These are phyloP conservation scores for Aspergillus unguis DNA, from an alignment of 2,329 filamentous ascomycete species.

Conservation along the genomic window DNA sequence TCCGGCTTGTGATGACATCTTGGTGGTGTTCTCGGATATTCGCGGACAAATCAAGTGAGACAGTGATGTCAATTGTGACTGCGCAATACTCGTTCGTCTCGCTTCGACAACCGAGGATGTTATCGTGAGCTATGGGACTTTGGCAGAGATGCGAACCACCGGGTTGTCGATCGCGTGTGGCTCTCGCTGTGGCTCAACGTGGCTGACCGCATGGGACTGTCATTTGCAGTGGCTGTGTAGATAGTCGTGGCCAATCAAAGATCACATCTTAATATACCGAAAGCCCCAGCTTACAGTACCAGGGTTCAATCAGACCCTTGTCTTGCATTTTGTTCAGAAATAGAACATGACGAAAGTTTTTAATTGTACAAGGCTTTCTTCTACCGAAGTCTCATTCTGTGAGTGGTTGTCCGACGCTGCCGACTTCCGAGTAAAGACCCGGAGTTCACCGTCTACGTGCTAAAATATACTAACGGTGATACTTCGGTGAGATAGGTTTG, in stretches of 20 bases:
- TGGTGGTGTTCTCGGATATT: slow-evolving; percentile 17
- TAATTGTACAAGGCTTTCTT: too few relatives aligned
- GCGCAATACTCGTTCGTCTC: neutral
- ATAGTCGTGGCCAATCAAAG: neutral
- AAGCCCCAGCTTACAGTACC: neutral
- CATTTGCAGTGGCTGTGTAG: neutral
- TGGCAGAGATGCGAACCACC: neutral
- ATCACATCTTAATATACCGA: neutral
- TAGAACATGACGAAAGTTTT: neutral
- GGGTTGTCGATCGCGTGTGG: slow-evolving; percentile 5
- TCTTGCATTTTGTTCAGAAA: neutral
- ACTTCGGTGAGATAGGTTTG: neutral
- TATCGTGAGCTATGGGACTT: neutral
- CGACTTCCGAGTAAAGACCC: neutral
- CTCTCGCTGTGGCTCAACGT: neutral
- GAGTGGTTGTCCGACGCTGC: slow-evolving; percentile 1
- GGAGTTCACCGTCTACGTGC: neutral
- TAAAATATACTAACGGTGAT: neutral
- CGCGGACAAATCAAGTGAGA: neutral
- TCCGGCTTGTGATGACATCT: slow-evolving; percentile 42
- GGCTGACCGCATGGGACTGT: neutral
- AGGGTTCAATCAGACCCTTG: neutral
- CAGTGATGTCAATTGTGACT: slow-evolving; percentile 4
- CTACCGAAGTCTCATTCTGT: neutral
- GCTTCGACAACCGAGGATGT: neutral